Evolutionary conservation across 2,329 filamentous ascomycete species (phyloP), one percentile per base, ranked within the genome.

Genomic region (Plectosphaerella plurivora): DNA sequence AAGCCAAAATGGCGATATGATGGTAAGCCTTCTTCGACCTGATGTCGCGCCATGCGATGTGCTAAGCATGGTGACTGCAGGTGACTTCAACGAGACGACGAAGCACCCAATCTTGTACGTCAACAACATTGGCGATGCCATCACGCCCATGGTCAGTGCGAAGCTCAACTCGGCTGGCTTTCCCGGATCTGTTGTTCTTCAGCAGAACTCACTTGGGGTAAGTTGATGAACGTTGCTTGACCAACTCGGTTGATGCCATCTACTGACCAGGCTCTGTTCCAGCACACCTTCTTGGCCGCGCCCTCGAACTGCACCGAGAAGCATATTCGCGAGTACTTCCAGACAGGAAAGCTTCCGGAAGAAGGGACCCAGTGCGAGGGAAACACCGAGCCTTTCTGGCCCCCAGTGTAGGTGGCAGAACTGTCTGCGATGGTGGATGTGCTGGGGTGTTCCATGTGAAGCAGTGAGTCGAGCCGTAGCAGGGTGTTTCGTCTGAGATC

Each of bases 141-240:
- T 77, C 22, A 78, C 76, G n/a, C 76, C 76, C n/a, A 57, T 73
- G 4, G 57, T 70, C 18, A 76, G 73, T 55, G 74, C 76, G 5
- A 53, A 66, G 16, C 73, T 72, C 52, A 74, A 75, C 64, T 72
- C 64, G 15, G 65, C 62, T 3, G 66, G 69, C 0, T 81, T 80
- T 49, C 67, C 68, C 0, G 70, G 68, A 12, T 78, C 76, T 0
- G 68, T 70, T 0, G 64, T 81, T 7, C 60, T 81, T 24, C 67
- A 73, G 15, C 76, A 79, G 57, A 74, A 80, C 45, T 73, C 74
- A 1, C 79, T 75, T 39, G 78, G 78, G 5, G 76, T 77, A 67
- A 64, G 73, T 63, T 10, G 6, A 11, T 41, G 11, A 12, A 14
- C 24, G 12, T 20, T 4, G 4, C 10, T 24, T 22, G n/a, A 11